phyloP scores from a whole-genome alignment of 441 rosid species.

The Populus hybrid region DNA sequence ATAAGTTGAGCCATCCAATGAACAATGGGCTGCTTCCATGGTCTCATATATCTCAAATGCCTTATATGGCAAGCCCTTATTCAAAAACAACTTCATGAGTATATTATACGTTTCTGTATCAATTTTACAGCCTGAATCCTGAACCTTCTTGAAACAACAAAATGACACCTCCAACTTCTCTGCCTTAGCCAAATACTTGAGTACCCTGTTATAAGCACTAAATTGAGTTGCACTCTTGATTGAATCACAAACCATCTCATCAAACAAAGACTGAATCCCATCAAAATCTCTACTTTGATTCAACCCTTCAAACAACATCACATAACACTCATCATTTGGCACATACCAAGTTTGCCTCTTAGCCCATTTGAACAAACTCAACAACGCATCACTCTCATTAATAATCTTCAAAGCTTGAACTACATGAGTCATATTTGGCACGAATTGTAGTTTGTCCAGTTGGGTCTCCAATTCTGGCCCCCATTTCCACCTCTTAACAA shows the following conservation, averaged over 20 bases:
- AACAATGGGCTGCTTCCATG: constrained; percentile 66
- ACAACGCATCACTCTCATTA: constrained; percentile 50
- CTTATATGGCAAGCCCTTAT: constrained; percentile 91
- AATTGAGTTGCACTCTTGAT: constrained; percentile 30
- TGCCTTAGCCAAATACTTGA: constrained; percentile 84
- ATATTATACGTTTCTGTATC: constrained; percentile 68
- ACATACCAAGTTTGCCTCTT: constrained; percentile 83
- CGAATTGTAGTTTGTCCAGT: constrained; percentile 73
- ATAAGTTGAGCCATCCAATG: constrained; percentile 72
- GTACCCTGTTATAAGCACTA: constrained; percentile 67
- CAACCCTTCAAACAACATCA: constrained; percentile 67
- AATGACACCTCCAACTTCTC: constrained; percentile 87
- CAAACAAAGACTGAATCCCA: constrained; percentile 69
- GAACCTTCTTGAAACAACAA: constrained; percentile 87
- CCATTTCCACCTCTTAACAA: constrained; percentile 96
- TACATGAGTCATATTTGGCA: constrained; percentile 77
- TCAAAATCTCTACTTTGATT: constrained; percentile 62
- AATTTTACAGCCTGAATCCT: constrained; percentile 59
- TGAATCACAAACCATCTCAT: constrained; percentile 77
- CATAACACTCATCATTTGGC: constrained; percentile 59
- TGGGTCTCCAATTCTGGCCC: constrained; percentile 92
- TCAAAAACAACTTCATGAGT: constrained; percentile 73
- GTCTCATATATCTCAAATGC: constrained; percentile 95
- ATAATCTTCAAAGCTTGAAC: constrained; percentile 67
- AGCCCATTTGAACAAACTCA: constrained; percentile 87